These are phyloP conservation scores for Endothia cerciana DNA, from an alignment of 2,329 filamentous ascomycete species.

Conservation along the genomic window DNA sequence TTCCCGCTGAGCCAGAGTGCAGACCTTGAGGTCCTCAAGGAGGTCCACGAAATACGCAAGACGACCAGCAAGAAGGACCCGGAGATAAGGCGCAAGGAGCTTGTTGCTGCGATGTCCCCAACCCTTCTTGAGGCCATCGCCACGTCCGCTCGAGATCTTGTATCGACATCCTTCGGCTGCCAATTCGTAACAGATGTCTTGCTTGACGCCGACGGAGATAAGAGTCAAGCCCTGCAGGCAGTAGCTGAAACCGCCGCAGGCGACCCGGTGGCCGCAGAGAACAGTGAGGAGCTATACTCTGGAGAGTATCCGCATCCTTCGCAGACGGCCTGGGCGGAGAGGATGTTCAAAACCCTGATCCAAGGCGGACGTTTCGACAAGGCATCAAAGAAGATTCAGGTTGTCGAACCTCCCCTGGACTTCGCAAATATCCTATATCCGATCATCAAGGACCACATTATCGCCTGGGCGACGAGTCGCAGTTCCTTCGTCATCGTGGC, in stretches of 20 bases:
- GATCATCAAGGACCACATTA: constrained; percentile 72
- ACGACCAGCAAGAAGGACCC: constrained; percentile 93
- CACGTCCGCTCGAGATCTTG: constrained; percentile 68
- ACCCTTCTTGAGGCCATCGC: constrained; percentile 75
- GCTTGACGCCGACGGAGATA: constrained; percentile 75
- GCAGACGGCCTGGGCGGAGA: constrained; percentile 66
- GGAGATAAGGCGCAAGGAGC: constrained; percentile 72
- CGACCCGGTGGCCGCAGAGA: constrained; percentile 49
- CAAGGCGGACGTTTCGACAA: constrained; percentile 87
- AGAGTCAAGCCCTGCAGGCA: constrained; percentile 72
- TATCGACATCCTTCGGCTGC: constrained; percentile 78
- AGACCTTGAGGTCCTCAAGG: constrained; percentile 72
- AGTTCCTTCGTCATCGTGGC: constrained; percentile 87
- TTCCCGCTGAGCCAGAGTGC: constrained; percentile 65
- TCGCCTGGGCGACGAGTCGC: constrained; percentile 83
- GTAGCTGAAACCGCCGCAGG: constrained; percentile 66
- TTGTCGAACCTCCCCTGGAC: constrained; percentile 73
- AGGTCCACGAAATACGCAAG: constrained; percentile 78
- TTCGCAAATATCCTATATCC: constrained; percentile 85
- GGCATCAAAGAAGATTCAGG: constrained; percentile 69
- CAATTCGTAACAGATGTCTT: constrained; percentile 85
- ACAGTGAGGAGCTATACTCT: constrained; percentile 44
- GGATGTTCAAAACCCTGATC: constrained; percentile 89
- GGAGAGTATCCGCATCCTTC: constrained; percentile 58
- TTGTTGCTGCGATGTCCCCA: constrained; percentile 74